Conservation (phyloP, 2,329 filamentous ascomycete species). For the Emergomyces orientalis region DNA sequence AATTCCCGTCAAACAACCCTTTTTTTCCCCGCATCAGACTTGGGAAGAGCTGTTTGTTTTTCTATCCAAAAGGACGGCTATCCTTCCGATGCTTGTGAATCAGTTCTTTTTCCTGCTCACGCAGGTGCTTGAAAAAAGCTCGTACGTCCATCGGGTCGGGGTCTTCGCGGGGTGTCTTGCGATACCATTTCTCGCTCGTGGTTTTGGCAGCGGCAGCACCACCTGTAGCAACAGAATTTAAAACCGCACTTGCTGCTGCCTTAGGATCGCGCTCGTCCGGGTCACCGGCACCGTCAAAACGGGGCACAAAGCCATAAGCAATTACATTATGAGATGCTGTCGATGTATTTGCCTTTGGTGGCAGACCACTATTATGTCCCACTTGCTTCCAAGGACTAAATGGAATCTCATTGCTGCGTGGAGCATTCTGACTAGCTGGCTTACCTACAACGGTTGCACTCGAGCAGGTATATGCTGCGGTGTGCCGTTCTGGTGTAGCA, state of each 20-base stretch:
- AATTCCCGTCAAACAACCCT: not conserved
- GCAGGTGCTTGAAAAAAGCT: conserved; percentile 20
- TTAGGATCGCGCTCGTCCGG: not conserved
- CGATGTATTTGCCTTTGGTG: conserved; percentile 23
- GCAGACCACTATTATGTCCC: conserved; percentile 14
- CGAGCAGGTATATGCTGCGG: not conserved
- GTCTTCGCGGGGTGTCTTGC: conserved; percentile 12
- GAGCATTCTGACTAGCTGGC: not conserved
- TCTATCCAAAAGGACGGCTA: conserved; percentile 10
- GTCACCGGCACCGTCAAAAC: conserved; percentile 24
- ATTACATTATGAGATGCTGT: conserved; percentile 25
- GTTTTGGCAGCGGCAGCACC: not conserved
- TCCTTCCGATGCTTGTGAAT: conserved; percentile 17
- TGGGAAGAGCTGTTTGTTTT: not conserved
- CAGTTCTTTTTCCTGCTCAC: conserved; percentile 19
- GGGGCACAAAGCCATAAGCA: conserved; percentile 24
- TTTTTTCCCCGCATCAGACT: not conserved
- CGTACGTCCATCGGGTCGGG: conserved; percentile 18
- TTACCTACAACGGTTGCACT: not conserved
- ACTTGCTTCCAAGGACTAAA: conserved; percentile 19
- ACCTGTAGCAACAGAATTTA: not conserved
- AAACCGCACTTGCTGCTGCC: not conserved
- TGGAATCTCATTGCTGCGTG: conserved; percentile 14
- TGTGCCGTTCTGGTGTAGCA: not conserved
- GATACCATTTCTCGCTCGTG: conserved; percentile 11